Evolutionary conservation across 805 yeast species (phyloP).

Genomic region (Komagataella pastoris): DNA sequence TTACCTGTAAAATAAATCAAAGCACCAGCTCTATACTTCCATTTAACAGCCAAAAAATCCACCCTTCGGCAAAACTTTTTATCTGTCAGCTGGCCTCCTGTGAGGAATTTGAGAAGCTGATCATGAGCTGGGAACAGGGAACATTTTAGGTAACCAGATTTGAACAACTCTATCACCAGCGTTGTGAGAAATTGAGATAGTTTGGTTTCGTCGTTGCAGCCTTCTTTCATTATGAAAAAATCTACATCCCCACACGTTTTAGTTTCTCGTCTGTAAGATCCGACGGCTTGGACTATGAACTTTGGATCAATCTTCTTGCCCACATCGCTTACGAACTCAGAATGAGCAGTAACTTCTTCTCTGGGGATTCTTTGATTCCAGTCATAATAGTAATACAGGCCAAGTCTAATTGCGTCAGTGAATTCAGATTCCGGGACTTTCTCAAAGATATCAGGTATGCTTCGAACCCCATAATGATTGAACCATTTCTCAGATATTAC

Average conservation of each 20-base stretch:
- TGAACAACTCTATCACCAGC: slow-evolving; percentile 5
- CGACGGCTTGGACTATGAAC: slow-evolving; percentile 26
- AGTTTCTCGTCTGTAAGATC: slow-evolving; percentile 39
- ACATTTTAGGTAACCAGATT: slow-evolving; percentile 11
- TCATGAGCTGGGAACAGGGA: background rate
- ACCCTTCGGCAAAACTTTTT: slow-evolving; percentile 32
- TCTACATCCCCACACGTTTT: slow-evolving; percentile 38
- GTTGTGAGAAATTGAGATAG: slow-evolving; percentile 7
- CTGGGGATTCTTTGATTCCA: slow-evolving; percentile 32
- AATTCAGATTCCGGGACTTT: slow-evolving; percentile 6
- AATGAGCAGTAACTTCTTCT: slow-evolving; percentile 27
- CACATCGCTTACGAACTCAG: slow-evolving; percentile 15
- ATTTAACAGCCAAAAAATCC: slow-evolving; percentile 35
- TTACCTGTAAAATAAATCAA: slow-evolving; percentile 43
- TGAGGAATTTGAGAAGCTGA: slow-evolving; percentile 16
- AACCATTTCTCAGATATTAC: slow-evolving; percentile 23
- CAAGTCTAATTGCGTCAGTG: slow-evolving; percentile 17
- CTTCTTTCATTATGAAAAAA: slow-evolving; percentile 26
- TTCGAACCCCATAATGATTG: slow-evolving; percentile 13
- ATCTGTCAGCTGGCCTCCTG: slow-evolving; percentile 20
- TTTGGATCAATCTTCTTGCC: slow-evolving; percentile 18
- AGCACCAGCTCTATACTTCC: slow-evolving; percentile 31
- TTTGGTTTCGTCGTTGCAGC: slow-evolving; percentile 11
- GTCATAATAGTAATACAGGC: slow-evolving; percentile 32
- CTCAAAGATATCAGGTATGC: slow-evolving; percentile 22